Evolutionary conservation across 164 flowering plant genomes (phyloP).

Genomic region (Brasenia schreberi): DNA sequence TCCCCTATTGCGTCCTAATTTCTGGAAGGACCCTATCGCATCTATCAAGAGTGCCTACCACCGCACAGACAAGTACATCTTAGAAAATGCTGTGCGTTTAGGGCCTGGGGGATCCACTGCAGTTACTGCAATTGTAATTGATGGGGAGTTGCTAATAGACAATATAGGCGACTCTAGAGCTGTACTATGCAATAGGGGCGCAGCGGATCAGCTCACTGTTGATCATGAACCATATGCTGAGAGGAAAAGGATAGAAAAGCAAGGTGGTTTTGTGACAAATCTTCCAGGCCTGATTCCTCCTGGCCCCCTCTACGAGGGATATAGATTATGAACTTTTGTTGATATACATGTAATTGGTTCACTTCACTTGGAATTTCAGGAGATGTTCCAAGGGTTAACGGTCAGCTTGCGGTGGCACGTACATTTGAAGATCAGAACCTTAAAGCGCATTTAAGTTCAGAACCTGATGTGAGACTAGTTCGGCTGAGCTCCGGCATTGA

Average conservation of each 20-base stretch:
- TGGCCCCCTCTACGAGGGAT: neutral
- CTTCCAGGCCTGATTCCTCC: constrained; percentile 34
- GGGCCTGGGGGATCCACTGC: constrained; percentile 76
- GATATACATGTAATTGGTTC: neutral
- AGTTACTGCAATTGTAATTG: constrained; percentile 59
- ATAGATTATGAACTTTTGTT: neutral
- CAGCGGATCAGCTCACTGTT: constrained; percentile 43
- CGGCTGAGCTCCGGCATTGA: constrained; percentile 32
- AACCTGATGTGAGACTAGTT: constrained; percentile 43
- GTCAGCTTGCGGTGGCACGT: constrained; percentile 76
- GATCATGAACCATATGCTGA: constrained; percentile 63
- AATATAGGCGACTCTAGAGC: constrained; percentile 69
- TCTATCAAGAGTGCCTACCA: constrained; percentile 49
- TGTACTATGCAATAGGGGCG: constrained; percentile 35
- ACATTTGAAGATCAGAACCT: constrained; percentile 78
- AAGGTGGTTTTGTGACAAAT: constrained; percentile 54
- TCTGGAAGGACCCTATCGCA: constrained; percentile 41
- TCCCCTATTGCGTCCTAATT: constrained; percentile 28
- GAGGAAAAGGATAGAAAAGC: constrained; percentile 39
- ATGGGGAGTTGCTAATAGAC: constrained; percentile 47
- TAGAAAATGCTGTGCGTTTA: constrained; percentile 30
- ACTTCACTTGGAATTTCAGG: constrained; percentile 23
- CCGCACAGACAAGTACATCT: constrained; percentile 38
- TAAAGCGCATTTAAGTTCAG: constrained; percentile 65
- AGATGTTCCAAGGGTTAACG: constrained; percentile 77